These are phyloP conservation scores for Trypanosoma congolense DNA, from an alignment of 208 protist genomes.

Conservation along the genomic window DNA sequence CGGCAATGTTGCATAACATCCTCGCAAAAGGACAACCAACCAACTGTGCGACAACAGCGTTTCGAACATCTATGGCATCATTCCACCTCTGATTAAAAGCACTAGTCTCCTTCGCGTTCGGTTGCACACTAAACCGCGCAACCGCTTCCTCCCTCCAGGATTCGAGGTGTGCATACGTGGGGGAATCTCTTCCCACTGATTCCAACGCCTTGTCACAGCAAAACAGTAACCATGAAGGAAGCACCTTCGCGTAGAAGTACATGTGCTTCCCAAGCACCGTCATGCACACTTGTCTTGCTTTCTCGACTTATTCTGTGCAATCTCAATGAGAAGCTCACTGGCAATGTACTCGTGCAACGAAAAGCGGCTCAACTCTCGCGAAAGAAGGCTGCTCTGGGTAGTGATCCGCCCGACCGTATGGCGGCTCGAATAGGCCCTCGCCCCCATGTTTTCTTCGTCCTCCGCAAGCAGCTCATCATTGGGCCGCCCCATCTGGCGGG, in stretches of 20 bases:
- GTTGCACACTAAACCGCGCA: slow-evolving; percentile 21
- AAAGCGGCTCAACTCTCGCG: slow-evolving; percentile 74
- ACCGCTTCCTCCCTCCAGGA: slow-evolving; percentile 43
- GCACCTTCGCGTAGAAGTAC: slow-evolving; percentile 82
- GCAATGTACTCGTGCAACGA: slow-evolving; percentile 83
- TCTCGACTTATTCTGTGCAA: slow-evolving; percentile 33
- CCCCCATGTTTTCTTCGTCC: slow-evolving; percentile 17
- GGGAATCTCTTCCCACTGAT: not conserved
- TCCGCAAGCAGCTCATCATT: slow-evolving; percentile 4
- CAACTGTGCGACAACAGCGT: not conserved
- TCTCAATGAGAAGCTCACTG: slow-evolving; percentile 54
- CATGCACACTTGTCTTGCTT: slow-evolving; percentile 43
- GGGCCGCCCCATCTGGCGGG: slow-evolving; percentile 20
- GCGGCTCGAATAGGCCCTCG: slow-evolving; percentile 15
- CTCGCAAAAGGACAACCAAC: too few species aligned
- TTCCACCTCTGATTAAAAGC: not conserved
- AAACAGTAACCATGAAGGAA: slow-evolving; percentile 60
- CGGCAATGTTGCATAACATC: too few species aligned
- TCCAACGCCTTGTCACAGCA: slow-evolving; percentile 26
- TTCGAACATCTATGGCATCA: not conserved
- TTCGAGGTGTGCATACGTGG: slow-evolving; percentile 18
- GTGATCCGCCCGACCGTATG: slow-evolving; percentile 48
- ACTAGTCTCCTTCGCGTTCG: not conserved
- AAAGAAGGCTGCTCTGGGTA: slow-evolving; percentile 70
- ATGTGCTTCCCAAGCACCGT: slow-evolving; percentile 67